Evolutionary conservation across 768 basidiomycete species (phyloP).

Genomic region (Boletus sp.): DNA sequence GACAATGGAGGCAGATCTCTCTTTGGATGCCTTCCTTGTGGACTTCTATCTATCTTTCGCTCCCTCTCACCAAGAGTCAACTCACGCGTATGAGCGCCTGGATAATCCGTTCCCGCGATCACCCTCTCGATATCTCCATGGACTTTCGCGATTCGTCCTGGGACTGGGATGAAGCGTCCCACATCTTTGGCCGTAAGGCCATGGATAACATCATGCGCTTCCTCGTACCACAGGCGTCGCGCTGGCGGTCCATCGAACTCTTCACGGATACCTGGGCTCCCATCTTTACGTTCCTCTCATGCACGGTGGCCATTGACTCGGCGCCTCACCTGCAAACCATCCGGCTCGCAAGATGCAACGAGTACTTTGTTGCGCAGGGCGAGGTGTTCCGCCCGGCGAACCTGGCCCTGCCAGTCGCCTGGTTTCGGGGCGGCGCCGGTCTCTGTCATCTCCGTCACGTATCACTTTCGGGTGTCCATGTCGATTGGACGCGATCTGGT

Average conservation of each 20-base stretch:
- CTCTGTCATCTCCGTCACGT: constrained; percentile 38
- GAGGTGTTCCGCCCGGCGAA: constrained; percentile 43
- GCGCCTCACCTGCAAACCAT: constrained; percentile 40
- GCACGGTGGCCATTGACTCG: constrained; percentile 32
- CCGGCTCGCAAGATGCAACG: constrained; percentile 54
- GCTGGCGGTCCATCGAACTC: constrained; percentile 50
- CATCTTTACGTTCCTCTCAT: constrained; percentile 48
- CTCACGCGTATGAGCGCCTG: constrained; percentile 36
- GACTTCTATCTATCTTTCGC: constrained; percentile 46
- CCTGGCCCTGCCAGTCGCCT: constrained; percentile 38
- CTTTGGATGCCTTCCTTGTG: constrained; percentile 47
- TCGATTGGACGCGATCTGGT: constrained; percentile 46
- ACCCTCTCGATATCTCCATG: constrained; percentile 49
- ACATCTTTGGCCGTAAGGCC: constrained; percentile 39
- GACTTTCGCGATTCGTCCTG: constrained; percentile 59
- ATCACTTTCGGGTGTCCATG: constrained; percentile 53
- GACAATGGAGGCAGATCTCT: constrained; percentile 48
- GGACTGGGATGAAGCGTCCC: constrained; percentile 48
- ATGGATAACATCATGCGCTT: constrained; percentile 47
- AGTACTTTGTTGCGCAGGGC: constrained; percentile 47
- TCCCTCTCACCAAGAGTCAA: constrained; percentile 40
- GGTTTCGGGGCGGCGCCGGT: constrained; percentile 38
- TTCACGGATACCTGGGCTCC: constrained; percentile 60
- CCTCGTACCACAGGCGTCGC: constrained; percentile 41
- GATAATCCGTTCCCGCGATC: constrained; percentile 43